These are phyloP conservation scores for Candida germanica DNA, from an alignment of 805 yeast species.

Conservation along the genomic window DNA sequence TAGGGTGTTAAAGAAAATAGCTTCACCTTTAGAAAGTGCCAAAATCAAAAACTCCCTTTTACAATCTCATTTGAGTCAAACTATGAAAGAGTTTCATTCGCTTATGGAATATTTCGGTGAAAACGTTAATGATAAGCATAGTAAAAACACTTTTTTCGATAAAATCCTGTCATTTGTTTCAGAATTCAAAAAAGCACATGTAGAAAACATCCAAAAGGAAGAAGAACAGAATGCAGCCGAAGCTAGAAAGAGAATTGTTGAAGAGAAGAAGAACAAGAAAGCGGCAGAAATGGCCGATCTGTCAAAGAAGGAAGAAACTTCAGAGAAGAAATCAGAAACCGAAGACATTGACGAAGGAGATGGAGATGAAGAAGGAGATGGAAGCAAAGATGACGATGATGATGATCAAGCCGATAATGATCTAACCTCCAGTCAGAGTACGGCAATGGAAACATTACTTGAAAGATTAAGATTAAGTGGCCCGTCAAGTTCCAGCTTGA, in stretches of 20 bases:
- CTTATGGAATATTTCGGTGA: constrained; percentile 91
- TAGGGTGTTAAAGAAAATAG: constrained; percentile 56
- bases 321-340: too few relatives aligned
- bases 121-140: constrained; percentile 64
- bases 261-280: constrained; percentile 13
- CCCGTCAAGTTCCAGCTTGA: constrained; percentile 15
- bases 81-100: constrained; percentile 62
- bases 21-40: constrained; percentile 72
- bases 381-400: constrained; percentile 1
- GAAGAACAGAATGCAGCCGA: constrained; percentile 61
- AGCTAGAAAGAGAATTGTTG: constrained; percentile 32
- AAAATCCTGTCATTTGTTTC: constrained; percentile 76
- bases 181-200: constrained; percentile 76
- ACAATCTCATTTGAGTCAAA: constrained; percentile 57
- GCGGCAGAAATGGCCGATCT: constrained; percentile 5
- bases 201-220: constrained; percentile 76
- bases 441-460: constrained; percentile 30
- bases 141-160: constrained; percentile 67
- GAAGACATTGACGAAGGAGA: constrained; percentile 1
- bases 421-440: constrained; percentile 16
- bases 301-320: constrained; percentile 10
- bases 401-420: constrained; percentile 13
- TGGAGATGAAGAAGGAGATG: constrained; percentile 2
- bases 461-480: constrained; percentile 31
- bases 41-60: constrained; percentile 64